Conservation (phyloP, 306 rosid genomes). For the Prunus davidiana region DNA sequence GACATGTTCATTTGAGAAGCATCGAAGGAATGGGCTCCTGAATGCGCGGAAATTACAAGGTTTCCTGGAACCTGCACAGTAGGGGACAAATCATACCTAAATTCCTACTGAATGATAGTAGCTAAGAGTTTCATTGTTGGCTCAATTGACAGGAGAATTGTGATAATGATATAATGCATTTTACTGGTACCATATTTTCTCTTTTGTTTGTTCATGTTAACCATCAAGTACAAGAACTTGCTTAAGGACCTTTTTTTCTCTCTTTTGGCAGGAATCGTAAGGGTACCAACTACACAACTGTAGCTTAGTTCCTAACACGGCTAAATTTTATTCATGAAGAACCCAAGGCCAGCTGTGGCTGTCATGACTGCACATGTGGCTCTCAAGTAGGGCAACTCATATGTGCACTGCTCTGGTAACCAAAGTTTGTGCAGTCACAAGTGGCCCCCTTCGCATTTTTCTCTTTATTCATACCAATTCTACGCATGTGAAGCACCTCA, state of each 20-base stretch:
- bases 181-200: not conserved
- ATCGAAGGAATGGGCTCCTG: slow-evolving; percentile 92
- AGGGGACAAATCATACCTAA: slow-evolving; percentile 9
- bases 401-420: not conserved
- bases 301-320: not conserved
- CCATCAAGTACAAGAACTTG: slow-evolving; percentile 3
- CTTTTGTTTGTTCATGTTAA: not conserved
- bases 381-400: not conserved
- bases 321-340: not conserved
- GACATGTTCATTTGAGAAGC: slow-evolving; percentile 96
- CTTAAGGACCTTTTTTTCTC: not conserved
- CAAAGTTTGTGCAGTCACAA: not conserved
- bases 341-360: not conserved
- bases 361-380: not conserved
- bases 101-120: not conserved
- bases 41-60: slow-evolving; percentile 76
- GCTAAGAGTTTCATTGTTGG: not conserved
- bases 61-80: slow-evolving; percentile 87
- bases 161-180: not conserved
- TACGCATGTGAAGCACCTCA: not conserved
- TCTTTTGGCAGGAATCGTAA: too few species aligned
- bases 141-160: not conserved
- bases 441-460: not conserved
- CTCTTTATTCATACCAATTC: not conserved
- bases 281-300: not conserved